Percentiles rank a stretch among this genome's conserved stretches.
Evolutionary conservation across 371 early-diverging fungal genomes (phyloP).

Genomic region (Mortierella sp.): DNA sequence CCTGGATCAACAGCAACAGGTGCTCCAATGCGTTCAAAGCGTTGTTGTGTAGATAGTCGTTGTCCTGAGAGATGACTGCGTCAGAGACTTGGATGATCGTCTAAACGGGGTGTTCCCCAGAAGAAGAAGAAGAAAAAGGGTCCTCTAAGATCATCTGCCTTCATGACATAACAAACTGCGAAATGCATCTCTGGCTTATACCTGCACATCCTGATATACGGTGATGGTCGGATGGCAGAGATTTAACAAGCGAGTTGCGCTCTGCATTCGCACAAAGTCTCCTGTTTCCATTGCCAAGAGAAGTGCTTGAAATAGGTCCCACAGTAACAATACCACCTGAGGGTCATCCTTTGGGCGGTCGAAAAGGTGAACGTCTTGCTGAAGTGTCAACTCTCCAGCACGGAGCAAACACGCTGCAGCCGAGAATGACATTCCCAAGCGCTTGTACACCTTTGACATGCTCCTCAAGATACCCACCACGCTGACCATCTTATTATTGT

Average conservation of each 20-base stretch:
- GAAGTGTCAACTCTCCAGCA: constrained; percentile 12
- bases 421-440: constrained; percentile 13
- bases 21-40: constrained; percentile 26
- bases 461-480: constrained; percentile 9
- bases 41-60: constrained; percentile 31
- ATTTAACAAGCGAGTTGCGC: constrained; percentile 3
- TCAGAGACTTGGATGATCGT: constrained; percentile 20
- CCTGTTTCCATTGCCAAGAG: constrained; percentile 36
- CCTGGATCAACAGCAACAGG: constrained; percentile 19
- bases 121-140: too few species aligned
- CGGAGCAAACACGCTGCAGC: constrained; percentile 36
- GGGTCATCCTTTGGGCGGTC: not conserved
- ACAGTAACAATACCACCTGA: not conserved
- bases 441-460: constrained; percentile 26
- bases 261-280: constrained; percentile 43
- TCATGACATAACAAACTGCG: too few species aligned
- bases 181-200: too few species aligned
- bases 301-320: constrained; percentile 45
- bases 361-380: too few species aligned
- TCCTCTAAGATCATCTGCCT: too few species aligned
- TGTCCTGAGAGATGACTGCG: constrained; percentile 45
- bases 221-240: not conserved
- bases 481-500: not conserved
- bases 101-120: constrained; percentile 5
- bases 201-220: constrained; percentile 24